These are phyloP conservation scores for Phellopilus nigrolimitatus DNA, from an alignment of 1,284 basidiomycete genomes.

Conservation along the genomic window DNA sequence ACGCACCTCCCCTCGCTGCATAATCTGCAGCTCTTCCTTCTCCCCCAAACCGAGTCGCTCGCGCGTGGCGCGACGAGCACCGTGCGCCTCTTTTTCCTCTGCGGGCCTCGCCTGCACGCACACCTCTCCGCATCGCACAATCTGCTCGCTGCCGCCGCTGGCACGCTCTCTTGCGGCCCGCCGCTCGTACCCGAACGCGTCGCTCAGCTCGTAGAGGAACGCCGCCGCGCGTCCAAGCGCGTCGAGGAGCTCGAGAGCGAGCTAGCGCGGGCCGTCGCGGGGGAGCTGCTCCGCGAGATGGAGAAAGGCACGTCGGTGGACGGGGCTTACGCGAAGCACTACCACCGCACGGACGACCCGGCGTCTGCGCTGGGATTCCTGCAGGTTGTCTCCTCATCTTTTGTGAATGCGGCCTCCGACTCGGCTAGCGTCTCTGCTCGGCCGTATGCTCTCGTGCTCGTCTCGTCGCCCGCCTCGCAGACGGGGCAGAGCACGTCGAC, in stretches of 20 bases:
- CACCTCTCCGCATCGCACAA: constrained; percentile 55
- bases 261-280: constrained; percentile 55
- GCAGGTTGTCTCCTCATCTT: constrained; percentile 48
- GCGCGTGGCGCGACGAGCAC: constrained; percentile 55
- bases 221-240: constrained; percentile 57
- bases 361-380: constrained; percentile 58
- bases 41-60: constrained; percentile 59
- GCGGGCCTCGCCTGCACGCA: constrained; percentile 69
- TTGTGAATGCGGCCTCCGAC: constrained; percentile 27
- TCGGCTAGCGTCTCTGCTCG: constrained; percentile 26
- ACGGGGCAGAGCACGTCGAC: constrained; percentile 43
- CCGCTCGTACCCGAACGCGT: constrained; percentile 65
- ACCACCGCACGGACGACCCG: constrained; percentile 60
- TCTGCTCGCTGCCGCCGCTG: constrained; percentile 50
- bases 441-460: constrained; percentile 50
- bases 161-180: constrained; percentile 61
- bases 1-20: constrained; percentile 75
- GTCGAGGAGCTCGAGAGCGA: constrained; percentile 64
- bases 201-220: constrained; percentile 60
- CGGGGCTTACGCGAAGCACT: constrained; percentile 38
- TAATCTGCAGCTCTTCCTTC: constrained; percentile 66
- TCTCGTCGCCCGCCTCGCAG: constrained; percentile 57
- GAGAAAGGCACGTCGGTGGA: constrained; percentile 6
- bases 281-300: constrained; percentile 37
- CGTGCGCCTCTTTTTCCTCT: constrained; percentile 73